Percentiles rank a stretch among this genome's conserved stretches.
Evolutionary conservation across 2,329 filamentous ascomycete genomes (phyloP).

Genomic region (Trichophyton schoenleinii): DNA sequence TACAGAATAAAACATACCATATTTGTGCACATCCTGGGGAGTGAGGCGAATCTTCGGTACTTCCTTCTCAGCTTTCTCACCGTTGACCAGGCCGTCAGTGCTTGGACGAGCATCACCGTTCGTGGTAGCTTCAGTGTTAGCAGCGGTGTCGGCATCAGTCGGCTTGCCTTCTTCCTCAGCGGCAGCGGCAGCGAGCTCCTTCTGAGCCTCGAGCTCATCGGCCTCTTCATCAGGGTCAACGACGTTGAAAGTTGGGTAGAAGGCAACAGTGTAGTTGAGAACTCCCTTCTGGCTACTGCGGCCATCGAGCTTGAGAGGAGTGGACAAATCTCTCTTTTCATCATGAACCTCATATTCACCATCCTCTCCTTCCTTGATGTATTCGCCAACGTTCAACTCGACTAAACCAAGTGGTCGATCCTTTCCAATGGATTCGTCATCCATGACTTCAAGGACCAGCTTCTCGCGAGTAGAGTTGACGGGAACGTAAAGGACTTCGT

Average conservation of each 20-base stretch:
- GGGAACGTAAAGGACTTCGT: conserved; percentile 89
- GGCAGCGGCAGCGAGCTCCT: conserved; percentile 11
- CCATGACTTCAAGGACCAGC: conserved; percentile 86
- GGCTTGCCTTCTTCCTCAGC: conserved; percentile 24
- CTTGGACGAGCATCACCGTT: conserved; percentile 20
- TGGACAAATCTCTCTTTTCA: conserved; percentile 54
- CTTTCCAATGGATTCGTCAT: conserved; percentile 81
- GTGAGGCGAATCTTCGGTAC: conserved; percentile 66
- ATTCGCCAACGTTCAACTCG: conserved; percentile 67
- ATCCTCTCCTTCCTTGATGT: conserved; percentile 60
- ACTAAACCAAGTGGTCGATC: conserved; percentile 76
- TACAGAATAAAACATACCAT: conserved; percentile 41
- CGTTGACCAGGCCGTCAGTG: conserved; percentile 27
- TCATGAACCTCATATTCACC: conserved; percentile 75
- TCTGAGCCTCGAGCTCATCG: conserved; percentile 28
- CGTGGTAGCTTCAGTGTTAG: neutral
- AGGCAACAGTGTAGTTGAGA: conserved; percentile 70
- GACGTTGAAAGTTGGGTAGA: conserved; percentile 80
- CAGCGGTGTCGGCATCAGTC: conserved; percentile 9
- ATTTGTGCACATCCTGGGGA: conserved; percentile 65
- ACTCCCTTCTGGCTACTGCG: conserved; percentile 64
- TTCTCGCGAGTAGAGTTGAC: conserved; percentile 76
- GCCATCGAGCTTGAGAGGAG: conserved; percentile 60
- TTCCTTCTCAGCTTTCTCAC: conserved; percentile 40
- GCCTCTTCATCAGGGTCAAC: conserved; percentile 66